phyloP scores from a whole-genome alignment of 768 basidiomycete genomes.

The Boletus fagicola region DNA sequence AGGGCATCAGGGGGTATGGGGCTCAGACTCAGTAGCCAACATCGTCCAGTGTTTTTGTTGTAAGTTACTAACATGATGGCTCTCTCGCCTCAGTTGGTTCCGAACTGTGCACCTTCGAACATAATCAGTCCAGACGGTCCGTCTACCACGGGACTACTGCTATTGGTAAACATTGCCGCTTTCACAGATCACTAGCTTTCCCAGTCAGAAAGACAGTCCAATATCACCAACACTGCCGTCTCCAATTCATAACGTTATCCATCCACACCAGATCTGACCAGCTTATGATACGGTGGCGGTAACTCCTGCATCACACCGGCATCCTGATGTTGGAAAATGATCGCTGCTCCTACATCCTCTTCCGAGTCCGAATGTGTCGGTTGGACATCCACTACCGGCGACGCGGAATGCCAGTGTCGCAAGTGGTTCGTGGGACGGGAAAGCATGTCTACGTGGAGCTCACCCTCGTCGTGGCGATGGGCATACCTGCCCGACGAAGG shows the following conservation, averaged over 20 bases:
- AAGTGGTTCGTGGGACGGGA: conserved; percentile 10
- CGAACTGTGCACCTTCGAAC: neutral
- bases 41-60: neutral
- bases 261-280: neutral
- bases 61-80: conserved; percentile 11
- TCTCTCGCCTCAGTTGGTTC: neutral
- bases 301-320: conserved; percentile 19
- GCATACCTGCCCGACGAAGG: neutral
- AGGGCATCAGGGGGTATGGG: conserved; percentile 88
- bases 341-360: neutral
- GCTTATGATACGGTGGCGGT: conserved; percentile 29
- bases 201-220: neutral
- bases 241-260: neutral
- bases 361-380: neutral
- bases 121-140: neutral
- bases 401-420: conserved; percentile 25
- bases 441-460: neutral
- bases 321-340: conserved; percentile 20
- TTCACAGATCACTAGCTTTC: neutral
- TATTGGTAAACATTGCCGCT: neutral
- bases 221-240: neutral
- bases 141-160: neutral
- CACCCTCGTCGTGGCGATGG: neutral
- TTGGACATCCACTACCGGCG: conserved; percentile 3
- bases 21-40: conserved; percentile 73